Conservation (phyloP, 257 asterid species). For the Agastache rugosa region DNA sequence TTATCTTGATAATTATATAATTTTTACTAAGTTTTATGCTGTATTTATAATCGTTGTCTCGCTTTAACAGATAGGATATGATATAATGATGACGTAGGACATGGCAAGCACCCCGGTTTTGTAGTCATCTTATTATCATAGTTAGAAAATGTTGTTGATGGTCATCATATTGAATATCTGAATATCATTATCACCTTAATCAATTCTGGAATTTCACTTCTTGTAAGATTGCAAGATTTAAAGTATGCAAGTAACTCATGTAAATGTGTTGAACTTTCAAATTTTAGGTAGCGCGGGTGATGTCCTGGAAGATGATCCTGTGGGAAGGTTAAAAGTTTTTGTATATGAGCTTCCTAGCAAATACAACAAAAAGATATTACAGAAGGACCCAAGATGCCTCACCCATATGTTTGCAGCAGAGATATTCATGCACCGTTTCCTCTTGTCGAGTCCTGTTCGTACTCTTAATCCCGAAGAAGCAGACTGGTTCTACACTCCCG, state of each 20-base stretch:
- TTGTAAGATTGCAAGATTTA: neutral
- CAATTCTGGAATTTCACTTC: neutral
- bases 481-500: conserved; percentile 93
- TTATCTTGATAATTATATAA: neutral
- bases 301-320: conserved; percentile 93
- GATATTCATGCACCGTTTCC: conserved; percentile 85
- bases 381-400: conserved; percentile 86
- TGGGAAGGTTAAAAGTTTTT: conserved; percentile 87
- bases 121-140: neutral
- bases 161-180: neutral
- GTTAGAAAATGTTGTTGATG: neutral
- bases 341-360: conserved; percentile 96
- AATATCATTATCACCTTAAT: neutral
- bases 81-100: neutral
- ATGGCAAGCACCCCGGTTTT: neutral
- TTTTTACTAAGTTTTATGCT: neutral
- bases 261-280: conserved; percentile 13
- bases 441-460: conserved; percentile 77
- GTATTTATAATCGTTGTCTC: neutral
- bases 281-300: conserved; percentile 92
- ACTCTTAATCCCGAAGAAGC: conserved; percentile 95
- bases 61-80: neutral
- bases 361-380: conserved; percentile 83
- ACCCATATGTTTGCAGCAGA: conserved; percentile 98
- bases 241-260: neutral